Evolutionary conservation across 345 rosid species (phyloP), one percentile per base, ranked within the genome.

Genomic region (Brassica carinata): DNA sequence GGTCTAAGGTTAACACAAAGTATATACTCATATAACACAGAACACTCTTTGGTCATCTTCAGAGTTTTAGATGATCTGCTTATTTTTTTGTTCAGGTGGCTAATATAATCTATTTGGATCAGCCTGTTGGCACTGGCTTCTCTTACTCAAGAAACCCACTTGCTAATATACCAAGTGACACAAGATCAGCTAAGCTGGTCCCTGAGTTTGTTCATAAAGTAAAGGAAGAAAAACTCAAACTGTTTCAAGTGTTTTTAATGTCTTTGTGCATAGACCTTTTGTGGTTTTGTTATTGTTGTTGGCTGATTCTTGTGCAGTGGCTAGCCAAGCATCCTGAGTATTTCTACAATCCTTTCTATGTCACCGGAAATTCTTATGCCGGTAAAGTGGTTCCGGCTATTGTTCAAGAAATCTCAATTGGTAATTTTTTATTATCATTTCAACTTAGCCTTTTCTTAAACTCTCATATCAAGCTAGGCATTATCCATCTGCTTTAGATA

Each of bases 141-240:
- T 61, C 65, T 23, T 61, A 61, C 65, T 27, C 66, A 26, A 62
- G 34, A 62, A 23, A 26, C 3, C 33, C 7, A 11, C 8, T 62
- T 9, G 65, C 33, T 62, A 7, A 11, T 10, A 62, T 27, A 11
- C 34, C 33, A 62, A 62, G 34, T 62, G 34, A 62, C 66, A 62
- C 34, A 26, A n/a, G 34, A 76, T 43, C 75, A 84, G 82, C 71
- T 74, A 68, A 33, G 29, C 88, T 83, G 53, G 83, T 85, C 19
- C 33, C 77, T 43, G 79, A 85, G 65, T 77, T 77, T 71, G 64
- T 84, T n/a, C 68, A 74, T 15, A 77, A 86, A 36, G 92, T 91
- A 73, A 78, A 86, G 0, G 72, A 76, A 71, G 9, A 36, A 8
- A 5, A 34, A 31, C 33, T 34, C 40, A 34, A 36, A 36, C 4